Conservation (phyloP, 148 eudicot genomes). For the Rhododendron williamsianum region DNA sequence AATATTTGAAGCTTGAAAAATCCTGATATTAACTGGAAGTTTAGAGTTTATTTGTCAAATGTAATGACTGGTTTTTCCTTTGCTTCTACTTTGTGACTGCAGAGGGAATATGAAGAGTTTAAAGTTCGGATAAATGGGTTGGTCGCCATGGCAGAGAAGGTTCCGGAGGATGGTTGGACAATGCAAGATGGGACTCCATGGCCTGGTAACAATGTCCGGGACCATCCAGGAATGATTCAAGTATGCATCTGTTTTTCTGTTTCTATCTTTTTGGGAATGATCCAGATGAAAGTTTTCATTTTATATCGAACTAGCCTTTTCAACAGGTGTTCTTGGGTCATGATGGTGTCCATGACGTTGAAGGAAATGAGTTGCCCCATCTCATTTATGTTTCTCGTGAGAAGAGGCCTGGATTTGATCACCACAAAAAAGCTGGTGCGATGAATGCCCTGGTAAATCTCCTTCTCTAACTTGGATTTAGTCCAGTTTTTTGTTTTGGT, state of each 20-base stretch:
- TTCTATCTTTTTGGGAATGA: neutral
- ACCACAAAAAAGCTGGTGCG: slow-evolving; percentile 95
- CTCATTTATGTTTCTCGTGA: slow-evolving; percentile 95
- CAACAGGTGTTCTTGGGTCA: slow-evolving; percentile 77
- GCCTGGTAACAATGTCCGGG: slow-evolving; percentile 95
- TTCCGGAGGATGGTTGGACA: slow-evolving; percentile 94
- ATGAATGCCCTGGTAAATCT: slow-evolving; percentile 81
- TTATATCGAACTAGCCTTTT: neutral
- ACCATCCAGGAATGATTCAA: slow-evolving; percentile 98
- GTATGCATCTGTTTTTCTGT: slow-evolving; percentile 24
- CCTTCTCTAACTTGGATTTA: neutral
- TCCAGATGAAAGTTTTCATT: neutral
- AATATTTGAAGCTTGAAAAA: neutral
- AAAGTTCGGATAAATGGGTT: slow-evolving; percentile 79
- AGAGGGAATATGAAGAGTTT: slow-evolving; percentile 94
- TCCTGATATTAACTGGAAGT: neutral
- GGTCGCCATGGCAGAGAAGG: slow-evolving; percentile 75
- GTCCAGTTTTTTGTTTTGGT: neutral
- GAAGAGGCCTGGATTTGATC: slow-evolving; percentile 94
- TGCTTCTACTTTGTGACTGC: slow-evolving; percentile 15
- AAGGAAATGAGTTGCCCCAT: slow-evolving; percentile 72
- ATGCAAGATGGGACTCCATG: slow-evolving; percentile 97
- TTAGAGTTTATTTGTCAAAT: neutral
- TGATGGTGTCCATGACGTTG: slow-evolving; percentile 63
- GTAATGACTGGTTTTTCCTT: neutral